phyloP scores from a whole-genome alignment of 495 filamentous ascomycete genomes.

The Penicillium simplicissimum region DNA sequence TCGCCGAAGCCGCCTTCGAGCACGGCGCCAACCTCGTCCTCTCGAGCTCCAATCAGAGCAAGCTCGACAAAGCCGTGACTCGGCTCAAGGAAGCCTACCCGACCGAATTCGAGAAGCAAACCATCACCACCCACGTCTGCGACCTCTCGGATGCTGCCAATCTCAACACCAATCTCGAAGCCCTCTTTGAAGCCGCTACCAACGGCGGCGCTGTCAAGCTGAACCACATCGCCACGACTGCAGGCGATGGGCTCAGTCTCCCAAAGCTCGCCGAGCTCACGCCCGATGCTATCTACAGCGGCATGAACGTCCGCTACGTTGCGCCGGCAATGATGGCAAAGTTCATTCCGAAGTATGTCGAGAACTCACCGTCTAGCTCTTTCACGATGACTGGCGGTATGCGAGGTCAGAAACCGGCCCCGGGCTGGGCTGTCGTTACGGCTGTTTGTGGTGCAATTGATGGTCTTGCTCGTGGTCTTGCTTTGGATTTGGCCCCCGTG shows the following conservation, averaged over 20 bases:
- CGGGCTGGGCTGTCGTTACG: slow-evolving; percentile 47
- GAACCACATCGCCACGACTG: slow-evolving; percentile 64
- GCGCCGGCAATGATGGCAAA: slow-evolving; percentile 57
- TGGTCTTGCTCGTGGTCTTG: slow-evolving; percentile 53
- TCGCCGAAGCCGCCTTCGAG: slow-evolving; percentile 54
- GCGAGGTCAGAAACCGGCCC: slow-evolving; percentile 47
- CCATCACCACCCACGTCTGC: slow-evolving; percentile 27
- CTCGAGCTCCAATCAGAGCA: slow-evolving; percentile 50
- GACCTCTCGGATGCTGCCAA: slow-evolving; percentile 47
- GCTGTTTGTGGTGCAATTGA: slow-evolving; percentile 42
- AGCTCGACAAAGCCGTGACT: slow-evolving; percentile 44
- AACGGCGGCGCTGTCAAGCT: slow-evolving; percentile 33
- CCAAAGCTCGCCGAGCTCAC: slow-evolving; percentile 39
- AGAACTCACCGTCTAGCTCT: slow-evolving; percentile 41
- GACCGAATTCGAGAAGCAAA: slow-evolving; percentile 21
- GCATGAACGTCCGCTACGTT: slow-evolving; percentile 52
- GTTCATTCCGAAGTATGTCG: slow-evolving; percentile 45
- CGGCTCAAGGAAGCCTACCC: slow-evolving; percentile 40
- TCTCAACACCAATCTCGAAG: slow-evolving; percentile 47
- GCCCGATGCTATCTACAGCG: slow-evolving; percentile 42
- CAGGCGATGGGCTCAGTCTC: slow-evolving; percentile 47
- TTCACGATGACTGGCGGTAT: slow-evolving; percentile 57
- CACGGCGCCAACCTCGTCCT: slow-evolving; percentile 54
- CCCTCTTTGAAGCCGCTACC: slow-evolving; percentile 43
- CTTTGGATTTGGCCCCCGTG: slow-evolving; percentile 60